Evolutionary conservation across 2,329 filamentous ascomycete species (phyloP).

Genomic region (Cercospora berteroae): DNA sequence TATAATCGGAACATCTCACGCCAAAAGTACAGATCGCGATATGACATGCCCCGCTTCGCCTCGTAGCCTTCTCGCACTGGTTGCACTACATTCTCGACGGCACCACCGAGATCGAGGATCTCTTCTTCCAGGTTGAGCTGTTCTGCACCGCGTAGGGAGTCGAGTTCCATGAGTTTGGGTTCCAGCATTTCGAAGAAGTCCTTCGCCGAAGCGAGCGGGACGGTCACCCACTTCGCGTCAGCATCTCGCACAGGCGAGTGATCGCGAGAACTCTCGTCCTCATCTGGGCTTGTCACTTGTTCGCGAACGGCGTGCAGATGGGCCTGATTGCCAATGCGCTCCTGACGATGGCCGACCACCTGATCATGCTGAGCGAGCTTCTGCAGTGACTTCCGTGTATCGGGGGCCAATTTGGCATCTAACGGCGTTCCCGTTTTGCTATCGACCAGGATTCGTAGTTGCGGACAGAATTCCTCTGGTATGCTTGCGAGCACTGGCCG

Average conservation of each 20-base stretch:
- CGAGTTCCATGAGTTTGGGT: constrained; percentile 67
- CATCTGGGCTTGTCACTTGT: not conserved
- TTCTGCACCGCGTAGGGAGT: constrained; percentile 65
- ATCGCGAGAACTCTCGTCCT: constrained; percentile 4
- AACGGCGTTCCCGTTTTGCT: constrained; percentile 64
- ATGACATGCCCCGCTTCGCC: constrained; percentile 34
- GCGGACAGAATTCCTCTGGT: constrained; percentile 57
- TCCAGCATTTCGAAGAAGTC: constrained; percentile 78
- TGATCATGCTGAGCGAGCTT: constrained; percentile 55
- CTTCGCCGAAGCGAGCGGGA: constrained; percentile 72
- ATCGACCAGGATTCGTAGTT: constrained; percentile 68
- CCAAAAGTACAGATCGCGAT: constrained; percentile 68
- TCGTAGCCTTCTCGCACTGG: constrained; percentile 56
- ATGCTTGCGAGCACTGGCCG: constrained; percentile 27
- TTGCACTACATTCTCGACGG: constrained; percentile 63
- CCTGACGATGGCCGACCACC: constrained; percentile 39
- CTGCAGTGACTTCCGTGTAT: constrained; percentile 63
- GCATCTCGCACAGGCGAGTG: constrained; percentile 2
- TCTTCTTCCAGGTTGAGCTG: constrained; percentile 61
- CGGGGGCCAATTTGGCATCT: constrained; percentile 64
- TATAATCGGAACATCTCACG: constrained; percentile 80
- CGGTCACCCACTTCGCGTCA: constrained; percentile 56
- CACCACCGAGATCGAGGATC: constrained; percentile 62
- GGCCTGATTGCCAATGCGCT: constrained; percentile 21
- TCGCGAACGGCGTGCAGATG: constrained; percentile 14